Evolutionary conservation across 352 stramenopile genomes (phyloP).

Genomic region (Pythium volutum): DNA sequence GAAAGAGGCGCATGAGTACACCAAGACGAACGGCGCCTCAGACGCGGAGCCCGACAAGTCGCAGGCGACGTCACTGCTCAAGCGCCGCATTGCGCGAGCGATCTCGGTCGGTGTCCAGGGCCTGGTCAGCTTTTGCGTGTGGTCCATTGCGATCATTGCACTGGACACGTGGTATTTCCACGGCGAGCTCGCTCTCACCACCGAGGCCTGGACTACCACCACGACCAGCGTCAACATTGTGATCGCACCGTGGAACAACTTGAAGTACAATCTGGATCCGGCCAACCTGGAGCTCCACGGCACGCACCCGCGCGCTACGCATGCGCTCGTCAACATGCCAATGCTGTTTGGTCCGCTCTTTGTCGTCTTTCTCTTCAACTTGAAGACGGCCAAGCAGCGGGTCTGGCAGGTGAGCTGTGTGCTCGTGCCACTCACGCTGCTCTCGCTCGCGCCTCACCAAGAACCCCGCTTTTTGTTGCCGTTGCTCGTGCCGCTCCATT

Average conservation of each 20-base stretch:
- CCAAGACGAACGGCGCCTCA: not conserved
- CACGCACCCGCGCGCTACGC: conserved; percentile 86
- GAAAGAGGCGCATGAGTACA: conserved; percentile 4
- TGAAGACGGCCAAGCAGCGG: conserved; percentile 19
- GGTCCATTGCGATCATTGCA: conserved; percentile 30
- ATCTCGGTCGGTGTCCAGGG: conserved; percentile 40
- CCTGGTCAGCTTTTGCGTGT: conserved; percentile 41
- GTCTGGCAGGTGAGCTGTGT: conserved; percentile 40
- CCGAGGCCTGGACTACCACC: not conserved
- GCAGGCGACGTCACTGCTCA: not conserved
- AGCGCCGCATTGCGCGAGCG: conserved; percentile 25
- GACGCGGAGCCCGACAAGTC: not conserved
- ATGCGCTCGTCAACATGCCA: conserved; percentile 90
- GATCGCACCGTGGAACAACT: conserved; percentile 79
- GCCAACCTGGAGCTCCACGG: conserved; percentile 90
- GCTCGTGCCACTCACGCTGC: conserved; percentile 64
- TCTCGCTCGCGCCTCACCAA: conserved; percentile 93
- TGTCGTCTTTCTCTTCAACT: conserved; percentile 43
- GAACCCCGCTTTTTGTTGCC: conserved; percentile 92
- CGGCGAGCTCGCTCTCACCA: conserved; percentile 6
- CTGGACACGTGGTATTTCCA: conserved; percentile 67
- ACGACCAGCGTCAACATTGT: conserved; percentile 36
- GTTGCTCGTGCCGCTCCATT: conserved; percentile 77
- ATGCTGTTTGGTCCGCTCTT: conserved; percentile 91
- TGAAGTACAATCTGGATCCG: conserved; percentile 90